Conservation (phyloP, 345 rosid species). For the Linum usitatissimum region DNA sequence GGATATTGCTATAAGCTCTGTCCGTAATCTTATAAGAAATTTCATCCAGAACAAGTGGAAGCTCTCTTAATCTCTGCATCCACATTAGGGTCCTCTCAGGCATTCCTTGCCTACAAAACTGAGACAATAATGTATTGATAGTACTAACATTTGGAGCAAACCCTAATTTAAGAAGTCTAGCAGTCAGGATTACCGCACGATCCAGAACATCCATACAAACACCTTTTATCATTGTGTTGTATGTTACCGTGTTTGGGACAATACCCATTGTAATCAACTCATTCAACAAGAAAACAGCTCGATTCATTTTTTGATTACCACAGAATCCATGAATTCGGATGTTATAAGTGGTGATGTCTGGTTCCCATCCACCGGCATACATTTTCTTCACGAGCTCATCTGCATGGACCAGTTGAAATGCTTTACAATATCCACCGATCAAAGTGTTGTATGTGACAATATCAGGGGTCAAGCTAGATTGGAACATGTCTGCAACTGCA, state of each 20-base stretch:
- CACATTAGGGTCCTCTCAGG: slow-evolving; percentile 49
- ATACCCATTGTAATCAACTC: slow-evolving; percentile 46
- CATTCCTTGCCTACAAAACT: slow-evolving; percentile 61
- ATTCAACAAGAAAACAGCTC: slow-evolving; percentile 43
- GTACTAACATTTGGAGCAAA: slow-evolving; percentile 55
- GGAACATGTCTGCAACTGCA: slow-evolving; percentile 33
- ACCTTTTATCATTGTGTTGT: slow-evolving; percentile 54
- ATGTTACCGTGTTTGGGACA: slow-evolving; percentile 54
- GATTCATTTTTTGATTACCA: slow-evolving; percentile 29
- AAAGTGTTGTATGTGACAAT: slow-evolving; percentile 60
- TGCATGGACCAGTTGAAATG: slow-evolving; percentile 39
- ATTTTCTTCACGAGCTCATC: slow-evolving; percentile 34
- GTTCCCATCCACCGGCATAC: slow-evolving; percentile 40
- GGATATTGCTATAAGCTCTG: slow-evolving; percentile 27
- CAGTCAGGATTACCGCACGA: slow-evolving; percentile 48
- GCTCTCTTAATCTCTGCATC: slow-evolving; percentile 53
- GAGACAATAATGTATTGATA: slow-evolving; percentile 41
- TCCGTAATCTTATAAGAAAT: slow-evolving; percentile 38
- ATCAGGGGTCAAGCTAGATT: slow-evolving; percentile 45
- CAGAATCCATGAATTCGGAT: slow-evolving; percentile 44
- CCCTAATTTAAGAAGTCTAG: slow-evolving; percentile 66
- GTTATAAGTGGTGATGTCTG: slow-evolving; percentile 61
- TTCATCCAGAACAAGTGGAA: slow-evolving; percentile 51
- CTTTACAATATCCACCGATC: slow-evolving; percentile 49
- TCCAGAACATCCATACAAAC: slow-evolving; percentile 43